Base-by-base conservation (phyloP, 345 rosid genomes). In the Hypericum perforatum region DNA sequence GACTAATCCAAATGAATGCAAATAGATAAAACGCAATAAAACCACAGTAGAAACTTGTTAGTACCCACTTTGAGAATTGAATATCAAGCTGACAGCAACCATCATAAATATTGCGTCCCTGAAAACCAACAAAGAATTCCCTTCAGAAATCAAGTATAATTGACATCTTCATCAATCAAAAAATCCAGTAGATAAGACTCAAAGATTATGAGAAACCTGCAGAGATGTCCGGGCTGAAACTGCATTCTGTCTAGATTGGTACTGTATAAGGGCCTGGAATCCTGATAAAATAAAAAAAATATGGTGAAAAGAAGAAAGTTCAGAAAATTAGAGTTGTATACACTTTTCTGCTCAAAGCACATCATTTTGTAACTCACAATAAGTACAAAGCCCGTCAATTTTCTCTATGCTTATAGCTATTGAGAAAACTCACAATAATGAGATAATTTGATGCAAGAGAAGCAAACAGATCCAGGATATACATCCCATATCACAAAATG, bases 81-180 rank as follows among this genome's bases (percentile, higher is more conserved):
- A 92, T 88, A 72, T 92, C 98, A 77, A 92, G 74, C 73, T 92
- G 95, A 62, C 96, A 92, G 76, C 98, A 83, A 16, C 98, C 94
- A 60, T 92, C 98, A 62, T 92, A 92, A 50, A 92, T 92, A 73
- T 92, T 92, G 41, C 96, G 95, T 39, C 95, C 98, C 98, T 86
- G 63, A 68, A 62, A 52, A 13, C 37, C 12, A 58, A 45, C 14
- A 38, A 56, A 40, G 53, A 47, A 14, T 16, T 44, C 54, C 14
- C 41, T 9, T 37, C 8, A 42, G 41, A 67, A 66, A 56, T 7
- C 37, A 61, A 67, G 55, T 49, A 22, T 22, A 22, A 22, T 4
- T 22, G 32, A 22, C 45, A 43, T 16, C 12, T 22, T 37, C 43
- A 6, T 29, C 56, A 43, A 32, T 32, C 49, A 36, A 55, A 46